A percentile compares a stretch with the other conserved stretches of the same genome.
Conservation (phyloP, 2,329 filamentous ascomycete species). For the Cercospora sp. region DNA sequence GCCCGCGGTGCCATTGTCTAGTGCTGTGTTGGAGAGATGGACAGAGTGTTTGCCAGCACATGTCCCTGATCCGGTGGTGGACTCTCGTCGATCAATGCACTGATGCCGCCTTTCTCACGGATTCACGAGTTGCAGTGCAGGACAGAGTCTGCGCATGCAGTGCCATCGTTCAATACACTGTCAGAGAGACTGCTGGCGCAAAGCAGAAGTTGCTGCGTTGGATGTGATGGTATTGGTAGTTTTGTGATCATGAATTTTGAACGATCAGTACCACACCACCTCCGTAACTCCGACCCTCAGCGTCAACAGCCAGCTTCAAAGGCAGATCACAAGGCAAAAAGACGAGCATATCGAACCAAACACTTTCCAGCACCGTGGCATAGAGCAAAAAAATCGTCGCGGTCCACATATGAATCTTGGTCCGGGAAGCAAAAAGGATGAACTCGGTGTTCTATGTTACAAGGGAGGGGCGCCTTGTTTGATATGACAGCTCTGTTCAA, state of each 20-base stretch:
- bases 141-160: background rate
- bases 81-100: background rate
- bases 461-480: conserved; percentile 5
- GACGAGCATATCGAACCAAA: background rate
- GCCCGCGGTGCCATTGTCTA: background rate
- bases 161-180: background rate
- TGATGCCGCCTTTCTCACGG: background rate
- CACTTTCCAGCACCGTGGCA: conserved; percentile 1
- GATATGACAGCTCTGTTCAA: background rate
- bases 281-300: background rate
- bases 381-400: background rate
- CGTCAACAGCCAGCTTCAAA: background rate
- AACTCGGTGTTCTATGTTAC: conserved; percentile 4
- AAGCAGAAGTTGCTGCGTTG: background rate
- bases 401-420: background rate
- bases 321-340: background rate
- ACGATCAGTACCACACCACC: background rate
- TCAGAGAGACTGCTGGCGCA: background rate
- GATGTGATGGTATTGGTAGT: background rate
- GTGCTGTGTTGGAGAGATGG: background rate
- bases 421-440: conserved; percentile 3
- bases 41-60: background rate
- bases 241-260: background rate
- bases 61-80: background rate
- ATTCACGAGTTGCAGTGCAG: background rate